Percentiles rank a stretch among this genome's conserved stretches.
These are phyloP conservation scores for Colletotrichum kahawae DNA, from an alignment of 2,329 filamentous ascomycete genomes.

Conservation along the genomic window DNA sequence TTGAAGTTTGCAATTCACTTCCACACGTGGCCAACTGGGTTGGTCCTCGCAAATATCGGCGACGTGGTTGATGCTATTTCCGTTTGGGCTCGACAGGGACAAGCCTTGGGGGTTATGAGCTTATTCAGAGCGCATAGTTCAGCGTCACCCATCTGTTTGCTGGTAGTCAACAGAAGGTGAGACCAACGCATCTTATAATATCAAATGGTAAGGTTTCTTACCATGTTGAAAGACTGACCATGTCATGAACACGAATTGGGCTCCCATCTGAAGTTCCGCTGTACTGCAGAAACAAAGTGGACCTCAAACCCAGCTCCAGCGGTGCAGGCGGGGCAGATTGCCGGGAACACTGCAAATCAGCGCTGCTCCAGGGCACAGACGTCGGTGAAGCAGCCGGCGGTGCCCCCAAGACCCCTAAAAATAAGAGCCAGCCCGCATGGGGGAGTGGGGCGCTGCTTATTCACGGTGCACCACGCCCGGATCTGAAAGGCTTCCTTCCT, in stretches of 20 bases:
- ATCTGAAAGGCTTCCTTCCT: neutral
- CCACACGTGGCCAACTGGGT: neutral
- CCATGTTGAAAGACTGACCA: neutral
- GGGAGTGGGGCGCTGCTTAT: neutral
- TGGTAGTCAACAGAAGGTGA: neutral
- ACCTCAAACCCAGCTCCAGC: neutral
- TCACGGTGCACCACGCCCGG: neutral
- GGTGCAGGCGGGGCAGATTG: neutral
- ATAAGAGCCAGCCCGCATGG: constrained; percentile 7
- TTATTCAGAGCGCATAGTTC: neutral
- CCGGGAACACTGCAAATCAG: neutral
- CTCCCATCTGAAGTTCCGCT: neutral
- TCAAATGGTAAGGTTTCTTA: neutral
- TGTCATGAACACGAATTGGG: neutral
- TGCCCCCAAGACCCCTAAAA: constrained; percentile 17
- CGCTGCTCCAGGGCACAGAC: neutral
- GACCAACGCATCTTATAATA: neutral
- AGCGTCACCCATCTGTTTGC: neutral
- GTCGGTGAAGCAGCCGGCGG: constrained; percentile 8
- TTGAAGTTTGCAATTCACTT: neutral
- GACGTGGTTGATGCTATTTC: neutral
- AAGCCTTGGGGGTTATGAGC: neutral
- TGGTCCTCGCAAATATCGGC: neutral
- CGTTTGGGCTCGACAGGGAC: neutral
- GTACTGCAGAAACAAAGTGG: neutral